These are phyloP conservation scores for Emmonsiellopsis sp. DNA, from an alignment of 2,329 filamentous ascomycete genomes.

Conservation along the genomic window DNA sequence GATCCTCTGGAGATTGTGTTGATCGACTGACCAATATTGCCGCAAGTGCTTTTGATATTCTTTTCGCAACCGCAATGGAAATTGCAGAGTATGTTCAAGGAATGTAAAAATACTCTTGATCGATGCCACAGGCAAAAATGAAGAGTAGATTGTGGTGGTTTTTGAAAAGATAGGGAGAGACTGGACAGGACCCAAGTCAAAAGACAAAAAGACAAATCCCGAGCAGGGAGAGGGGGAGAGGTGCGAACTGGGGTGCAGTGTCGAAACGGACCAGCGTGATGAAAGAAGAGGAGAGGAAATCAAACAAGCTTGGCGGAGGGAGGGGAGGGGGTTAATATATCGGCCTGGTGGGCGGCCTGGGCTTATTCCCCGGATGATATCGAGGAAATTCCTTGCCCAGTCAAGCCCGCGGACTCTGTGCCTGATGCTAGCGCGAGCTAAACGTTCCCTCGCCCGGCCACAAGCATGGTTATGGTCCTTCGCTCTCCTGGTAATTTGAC, in stretches of 20 bases:
- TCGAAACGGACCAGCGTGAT: conserved; percentile 17
- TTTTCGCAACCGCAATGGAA: neutral
- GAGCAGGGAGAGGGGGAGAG: conserved; percentile 14
- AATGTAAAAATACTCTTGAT: neutral
- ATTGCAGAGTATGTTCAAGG: neutral
- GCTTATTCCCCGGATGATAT: neutral
- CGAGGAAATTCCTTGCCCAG: neutral
- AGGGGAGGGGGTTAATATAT: conserved; percentile 3
- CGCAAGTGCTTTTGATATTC: neutral
- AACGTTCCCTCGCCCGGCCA: neutral
- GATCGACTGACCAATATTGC: neutral
- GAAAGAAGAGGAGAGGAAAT: conserved; percentile 10
- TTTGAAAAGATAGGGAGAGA: conserved; percentile 17
- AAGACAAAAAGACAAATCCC: conserved; percentile 19
- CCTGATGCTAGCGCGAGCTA: neutral
- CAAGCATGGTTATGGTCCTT: neutral
- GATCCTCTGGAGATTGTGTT: neutral
- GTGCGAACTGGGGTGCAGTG: conserved; percentile 5
- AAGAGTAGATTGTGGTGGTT: neutral
- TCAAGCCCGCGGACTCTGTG: neutral
- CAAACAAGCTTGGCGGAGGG: conserved; percentile 3
- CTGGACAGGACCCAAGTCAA: conserved; percentile 19
- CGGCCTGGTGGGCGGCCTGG: neutral
- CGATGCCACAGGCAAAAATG: conserved; percentile 1
- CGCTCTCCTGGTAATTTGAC: neutral